Conservation (phyloP, 2,329 filamentous ascomycete genomes). For the Ramularia endophylla region DNA sequence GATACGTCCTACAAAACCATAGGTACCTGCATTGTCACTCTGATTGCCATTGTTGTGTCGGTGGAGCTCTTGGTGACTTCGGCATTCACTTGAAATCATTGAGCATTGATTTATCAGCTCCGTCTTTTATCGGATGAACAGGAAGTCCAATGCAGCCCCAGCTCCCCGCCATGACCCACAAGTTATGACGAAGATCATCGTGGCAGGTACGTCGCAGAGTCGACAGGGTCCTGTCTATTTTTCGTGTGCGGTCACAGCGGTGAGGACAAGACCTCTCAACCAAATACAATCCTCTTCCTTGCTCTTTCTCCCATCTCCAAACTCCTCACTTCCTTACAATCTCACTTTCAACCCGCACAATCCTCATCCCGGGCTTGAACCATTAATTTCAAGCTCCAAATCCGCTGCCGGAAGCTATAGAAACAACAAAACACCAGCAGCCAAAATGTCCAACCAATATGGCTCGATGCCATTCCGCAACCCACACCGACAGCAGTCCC, state of each 20-base stretch:
- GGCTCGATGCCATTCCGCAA: conserved; percentile 28
- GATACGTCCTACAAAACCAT: no score
- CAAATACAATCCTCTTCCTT: background rate
- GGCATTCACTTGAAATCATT: no score
- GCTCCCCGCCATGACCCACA: no score
- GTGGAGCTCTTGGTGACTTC: no score
- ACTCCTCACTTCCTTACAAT: background rate
- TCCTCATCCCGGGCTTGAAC: no score
- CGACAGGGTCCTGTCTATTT: conserved; percentile 3
- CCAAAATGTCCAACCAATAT: conserved; percentile 7
- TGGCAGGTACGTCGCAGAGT: no score
- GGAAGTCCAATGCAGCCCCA: no score
- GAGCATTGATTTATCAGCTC: no score
- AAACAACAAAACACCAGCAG: conserved; percentile 1
- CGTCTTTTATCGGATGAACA: no score
- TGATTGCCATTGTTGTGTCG: no score
- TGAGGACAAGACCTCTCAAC: conserved; percentile 2
- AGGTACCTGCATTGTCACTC: no score
- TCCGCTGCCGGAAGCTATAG: conserved; percentile 3
- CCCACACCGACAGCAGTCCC: conserved; percentile 35
- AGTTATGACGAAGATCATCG: background rate
- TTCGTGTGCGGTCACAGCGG: conserved; percentile 3
- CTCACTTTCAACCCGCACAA: background rate
- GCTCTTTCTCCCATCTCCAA: background rate
- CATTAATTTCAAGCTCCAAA: conserved; percentile 1